Evolutionary conservation across 1,284 basidiomycete species (phyloP).

Genomic region (Fomitopsis schrenkii): DNA sequence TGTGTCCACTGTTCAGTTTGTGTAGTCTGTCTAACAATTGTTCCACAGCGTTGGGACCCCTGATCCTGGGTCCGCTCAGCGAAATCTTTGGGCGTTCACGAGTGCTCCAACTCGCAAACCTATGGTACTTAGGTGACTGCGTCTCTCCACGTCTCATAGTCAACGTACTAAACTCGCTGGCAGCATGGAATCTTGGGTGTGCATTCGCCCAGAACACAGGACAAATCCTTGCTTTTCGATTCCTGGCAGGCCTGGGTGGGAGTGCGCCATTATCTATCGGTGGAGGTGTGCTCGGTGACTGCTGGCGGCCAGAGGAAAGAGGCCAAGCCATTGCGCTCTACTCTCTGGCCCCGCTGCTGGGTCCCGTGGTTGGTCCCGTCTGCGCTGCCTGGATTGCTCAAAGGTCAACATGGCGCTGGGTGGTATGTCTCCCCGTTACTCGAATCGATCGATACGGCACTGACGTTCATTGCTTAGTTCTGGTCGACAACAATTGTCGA

Average conservation of each 20-base stretch:
- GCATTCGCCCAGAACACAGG: slow-evolving; percentile 56
- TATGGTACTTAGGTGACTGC: slow-evolving; percentile 54
- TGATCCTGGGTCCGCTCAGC: slow-evolving; percentile 52
- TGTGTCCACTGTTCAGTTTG: not conserved
- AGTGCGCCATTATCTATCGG: slow-evolving; percentile 54
- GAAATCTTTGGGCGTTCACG: slow-evolving; percentile 43
- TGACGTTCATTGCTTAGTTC: slow-evolving; percentile 25
- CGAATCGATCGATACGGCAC: not conserved
- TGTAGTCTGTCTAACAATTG: not conserved
- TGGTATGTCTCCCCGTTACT: slow-evolving; percentile 21
- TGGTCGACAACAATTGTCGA: slow-evolving; percentile 37
- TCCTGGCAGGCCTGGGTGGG: slow-evolving; percentile 62
- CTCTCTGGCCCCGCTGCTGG: slow-evolving; percentile 40
- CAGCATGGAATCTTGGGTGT: slow-evolving; percentile 65
- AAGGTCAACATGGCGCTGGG: slow-evolving; percentile 36
- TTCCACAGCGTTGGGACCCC: slow-evolving; percentile 42
- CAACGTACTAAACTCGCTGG: not conserved
- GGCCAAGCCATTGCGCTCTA: slow-evolving; percentile 46
- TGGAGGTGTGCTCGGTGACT: slow-evolving; percentile 48
- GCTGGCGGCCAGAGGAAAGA: slow-evolving; percentile 42
- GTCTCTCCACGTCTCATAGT: not conserved
- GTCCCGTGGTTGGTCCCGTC: slow-evolving; percentile 40
- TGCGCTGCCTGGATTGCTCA: slow-evolving; percentile 38
- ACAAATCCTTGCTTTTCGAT: slow-evolving; percentile 62
- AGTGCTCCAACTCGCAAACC: slow-evolving; percentile 48